Evolutionary conservation across 1,284 basidiomycete genomes (phyloP).

Genomic region (Austropuccinia psidii): DNA sequence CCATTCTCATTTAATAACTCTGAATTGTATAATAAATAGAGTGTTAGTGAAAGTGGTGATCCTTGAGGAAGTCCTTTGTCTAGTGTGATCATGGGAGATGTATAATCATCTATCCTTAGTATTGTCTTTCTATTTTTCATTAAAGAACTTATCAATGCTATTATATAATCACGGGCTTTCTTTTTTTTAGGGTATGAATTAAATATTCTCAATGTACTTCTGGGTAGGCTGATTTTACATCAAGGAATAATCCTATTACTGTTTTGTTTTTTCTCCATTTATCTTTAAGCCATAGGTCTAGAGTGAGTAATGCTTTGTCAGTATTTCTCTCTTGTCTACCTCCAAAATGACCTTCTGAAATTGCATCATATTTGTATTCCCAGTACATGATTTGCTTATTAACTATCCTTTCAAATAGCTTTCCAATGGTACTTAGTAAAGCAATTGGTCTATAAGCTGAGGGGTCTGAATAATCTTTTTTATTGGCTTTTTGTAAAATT

Average conservation of each 20-base stretch:
- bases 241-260: slow-evolving; percentile 1
- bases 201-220: background rate
- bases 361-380: background rate
- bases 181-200: background rate
- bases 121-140: background rate
- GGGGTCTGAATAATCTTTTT: background rate
- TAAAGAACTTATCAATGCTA: background rate
- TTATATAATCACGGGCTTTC: background rate
- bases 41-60: too few species aligned
- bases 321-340: background rate
- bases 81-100: background rate
- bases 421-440: slow-evolving; percentile 5
- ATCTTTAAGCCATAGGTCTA: background rate
- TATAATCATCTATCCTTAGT: background rate
- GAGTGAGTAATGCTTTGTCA: background rate
- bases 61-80: slow-evolving; percentile 1
- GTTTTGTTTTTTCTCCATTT: slow-evolving; percentile 18
- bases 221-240: slow-evolving; percentile 23
- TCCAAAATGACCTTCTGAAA: slow-evolving; percentile 4
- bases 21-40: too few species aligned
- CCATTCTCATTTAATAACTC: too few species aligned
- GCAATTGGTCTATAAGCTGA: slow-evolving; percentile 18
- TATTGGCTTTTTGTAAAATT: background rate
- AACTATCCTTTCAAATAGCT: background rate
- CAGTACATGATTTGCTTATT: slow-evolving; percentile 4